Evolutionary conservation across 148 eudicot species (phyloP).

Genomic region (Cornus florida): DNA sequence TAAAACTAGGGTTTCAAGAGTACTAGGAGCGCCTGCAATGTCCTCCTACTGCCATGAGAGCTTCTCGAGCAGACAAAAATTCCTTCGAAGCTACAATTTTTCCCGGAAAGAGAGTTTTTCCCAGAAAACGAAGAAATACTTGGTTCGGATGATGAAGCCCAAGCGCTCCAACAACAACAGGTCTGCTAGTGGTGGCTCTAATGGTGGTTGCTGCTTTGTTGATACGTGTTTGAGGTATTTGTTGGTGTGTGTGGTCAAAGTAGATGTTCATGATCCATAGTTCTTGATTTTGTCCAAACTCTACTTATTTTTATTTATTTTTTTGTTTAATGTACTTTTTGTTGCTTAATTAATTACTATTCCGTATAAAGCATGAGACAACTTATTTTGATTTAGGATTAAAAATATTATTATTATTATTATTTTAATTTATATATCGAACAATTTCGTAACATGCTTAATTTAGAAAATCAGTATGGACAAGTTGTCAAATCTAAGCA

Average conservation of each 20-base stretch:
- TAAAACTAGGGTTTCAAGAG: background rate
- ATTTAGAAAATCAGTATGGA: no score
- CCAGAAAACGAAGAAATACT: constrained; percentile 13
- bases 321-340: no score
- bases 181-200: background rate
- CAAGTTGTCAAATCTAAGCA: no score
- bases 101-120: background rate
- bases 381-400: no score
- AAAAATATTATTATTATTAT: no score
- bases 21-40: no score
- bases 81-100: constrained; percentile 24
- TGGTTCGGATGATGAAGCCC: background rate
- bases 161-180: background rate
- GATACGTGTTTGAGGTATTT: constrained; percentile 11
- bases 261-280: constrained; percentile 9
- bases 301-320: no score
- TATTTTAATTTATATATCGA: no score
- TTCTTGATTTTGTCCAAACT: no score
- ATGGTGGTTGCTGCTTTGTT: background rate
- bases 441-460: no score
- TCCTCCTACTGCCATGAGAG: constrained; percentile 13
- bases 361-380: no score
- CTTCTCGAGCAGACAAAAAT: constrained; percentile 21
- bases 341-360: no score
- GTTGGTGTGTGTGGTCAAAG: constrained; percentile 11